Evolutionary conservation across 805 yeast genomes (phyloP), one percentile per base, ranked within the genome.

Genomic region (Cyberlindnera maclurae): DNA sequence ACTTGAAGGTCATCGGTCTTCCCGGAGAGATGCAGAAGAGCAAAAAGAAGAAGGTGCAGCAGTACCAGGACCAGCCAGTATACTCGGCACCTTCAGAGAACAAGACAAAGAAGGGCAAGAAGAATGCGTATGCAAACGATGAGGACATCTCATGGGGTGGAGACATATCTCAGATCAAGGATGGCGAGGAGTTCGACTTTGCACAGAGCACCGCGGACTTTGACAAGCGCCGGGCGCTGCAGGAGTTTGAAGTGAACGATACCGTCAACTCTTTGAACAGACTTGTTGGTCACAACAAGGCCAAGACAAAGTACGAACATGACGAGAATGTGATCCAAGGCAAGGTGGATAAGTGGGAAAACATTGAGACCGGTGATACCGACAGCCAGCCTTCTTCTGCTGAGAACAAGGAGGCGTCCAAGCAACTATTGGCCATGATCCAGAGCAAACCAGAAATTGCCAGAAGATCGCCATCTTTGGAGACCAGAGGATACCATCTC

Each of bases 161-260:
- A 31, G 75, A 71, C 41, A 69, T 76, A 26, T 47, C 62, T 40
- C 62, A 65, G 42, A 70, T 75, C 56, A 68, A 75, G 47, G 45
- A 60, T 15, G 57, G 68, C 39, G 70, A 66, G 16, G 96, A 87
- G 46, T 89, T 89, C 60, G 96, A 89, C 58, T 89, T 89, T 59
- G 85, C 77, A 39, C 79, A 85, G 12, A 85, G 83, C 54, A 68
- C 89, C 45, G 80, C 80, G 17, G 77, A 79, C 67, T 89, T 89
- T 53, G 93, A 89, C 58, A 89, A 89, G 58, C 65, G 70, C 42
- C 68, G 79, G 5, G 90, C 88, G 4, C 82, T 89, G 58, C 83
- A 82, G 35, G 87, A 86, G 54, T 71, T 89, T 52, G 77, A 76
- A 36, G 69, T 69, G 44, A 63, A 67, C 38, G 96, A 88, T 54